Base-by-base conservation (phyloP, 345 rosid genomes). In the Citrus sp. region DNA sequence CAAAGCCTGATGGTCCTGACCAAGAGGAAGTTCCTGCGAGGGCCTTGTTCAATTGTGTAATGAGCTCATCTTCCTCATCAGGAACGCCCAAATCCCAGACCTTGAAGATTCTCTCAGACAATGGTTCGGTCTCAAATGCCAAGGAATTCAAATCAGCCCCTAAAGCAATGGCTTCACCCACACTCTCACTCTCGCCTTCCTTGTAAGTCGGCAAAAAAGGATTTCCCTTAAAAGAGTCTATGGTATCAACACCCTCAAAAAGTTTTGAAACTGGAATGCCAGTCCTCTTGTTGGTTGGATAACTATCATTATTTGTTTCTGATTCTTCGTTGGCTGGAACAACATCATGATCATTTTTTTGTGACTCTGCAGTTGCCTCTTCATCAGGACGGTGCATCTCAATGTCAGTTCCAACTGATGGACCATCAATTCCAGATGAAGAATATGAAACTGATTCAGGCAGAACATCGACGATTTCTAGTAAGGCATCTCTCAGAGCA, bases 41-140 rank as follows among this genome's bases (percentile, higher is more conserved):
- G 18, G 91, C 92, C 73, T 87, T 84, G 74, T 85, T 84, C 76
- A 89, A 74, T 78, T 86, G 94, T 59, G 82, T 78, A 59, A 70
- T 64, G 74, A 92, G 76, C 82, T 86, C 96, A 77, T 79, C 91
- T 72, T 81, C 88, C 68, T 87, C 90, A 3, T 74, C 73, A 8
- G 81, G 87, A 73, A 89, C 82, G 75, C 81, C 80, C 77, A 93
- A 80, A 80, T 92, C 97, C 98, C 98, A 91, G 62, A 90, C 89
- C 85, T 68, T 87, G 80, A 92, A 90, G 35, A 92, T 89, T 74
- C 92, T 92, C 40, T 81, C 73, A 13, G 80, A 70, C 18, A 81
- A 62, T 22, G 82, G 77, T 58, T 84, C 84, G 2, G 25, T 27
- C 63, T 85, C 84, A 66, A 42, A 69, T 21, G 72, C 72, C 56